Base-by-base conservation (phyloP, 257 asterid species). In the Plantago ovata region DNA sequence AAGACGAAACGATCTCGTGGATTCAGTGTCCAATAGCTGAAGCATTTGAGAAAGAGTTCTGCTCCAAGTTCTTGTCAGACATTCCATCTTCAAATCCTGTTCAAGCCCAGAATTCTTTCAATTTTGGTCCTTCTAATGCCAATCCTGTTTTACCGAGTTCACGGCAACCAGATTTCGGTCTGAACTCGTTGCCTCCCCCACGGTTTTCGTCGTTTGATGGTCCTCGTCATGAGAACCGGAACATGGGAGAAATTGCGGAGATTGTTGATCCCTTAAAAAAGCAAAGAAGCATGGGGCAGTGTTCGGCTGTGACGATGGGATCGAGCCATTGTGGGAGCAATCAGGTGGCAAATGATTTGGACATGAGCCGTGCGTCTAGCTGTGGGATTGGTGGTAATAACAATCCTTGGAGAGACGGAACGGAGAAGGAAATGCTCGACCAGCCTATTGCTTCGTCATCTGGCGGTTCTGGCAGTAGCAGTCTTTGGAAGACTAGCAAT, bases 271-370 rank as follows among this genome's bases (percentile, higher is more conserved):
- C 75, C 1, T 41, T 14, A 33, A 61, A 72, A 56, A 57, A 22
- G 9, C 60, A 33, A 44, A 66, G 21, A 40, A 61, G 54, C 55
- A 48, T 54, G 38, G 56, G 71, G 45, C 45, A 81, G 69, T 61
- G 69, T 55, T 82, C 89, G 3, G 74, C 55, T 45, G 78, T 59
- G 77, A 81, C 88, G 6, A 63, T 81, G 18, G 90, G 87, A 11
- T 73, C 89, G 46, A 86, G 95, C 79, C 89, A 83, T 51, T 81
- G 95, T 50, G 87, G 94, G 5, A 84, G 95, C 81, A 81, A 89
- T 57, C 94, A 80, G 53, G 78, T 81, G 16, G 73, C 48, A 28
- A 56, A 52, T 58, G 85, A 82, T 16, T 58, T 65, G 54, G 82
- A 77, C 32, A 61, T 52, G 59, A 83, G 79, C 60, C 72, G 74